These are phyloP conservation scores for Fraxinus ornus DNA, from an alignment of 305 asterid species.

Conservation along the genomic window DNA sequence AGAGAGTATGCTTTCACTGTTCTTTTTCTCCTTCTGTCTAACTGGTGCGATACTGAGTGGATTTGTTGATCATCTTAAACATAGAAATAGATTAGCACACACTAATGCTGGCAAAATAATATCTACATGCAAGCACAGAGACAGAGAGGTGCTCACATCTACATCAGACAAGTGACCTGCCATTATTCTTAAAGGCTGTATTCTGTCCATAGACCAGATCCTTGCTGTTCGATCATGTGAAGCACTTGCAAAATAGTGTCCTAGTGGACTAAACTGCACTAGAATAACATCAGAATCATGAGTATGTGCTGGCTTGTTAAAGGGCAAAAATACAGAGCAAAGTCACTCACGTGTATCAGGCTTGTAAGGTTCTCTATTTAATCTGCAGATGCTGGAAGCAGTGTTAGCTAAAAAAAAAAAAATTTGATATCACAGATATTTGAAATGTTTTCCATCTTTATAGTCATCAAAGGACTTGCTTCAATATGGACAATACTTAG, in stretches of 20 bases:
- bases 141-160: slow-evolving; percentile 60
- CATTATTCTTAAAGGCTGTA: slow-evolving; percentile 89
- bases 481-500: not conserved
- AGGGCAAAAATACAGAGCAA: not conserved
- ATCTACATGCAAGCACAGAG: not conserved
- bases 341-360: slow-evolving; percentile 1
- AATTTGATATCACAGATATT: not conserved
- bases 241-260: slow-evolving; percentile 97
- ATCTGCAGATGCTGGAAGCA: slow-evolving; percentile 8
- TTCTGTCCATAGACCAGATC: slow-evolving; percentile 92
- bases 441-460: not conserved
- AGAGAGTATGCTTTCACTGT: not conserved
- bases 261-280: slow-evolving; percentile 90
- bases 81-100: not conserved
- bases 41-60: not conserved
- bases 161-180: slow-evolving; percentile 98
- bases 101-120: not conserved
- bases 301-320: slow-evolving; percentile 1
- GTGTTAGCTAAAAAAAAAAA: not conserved
- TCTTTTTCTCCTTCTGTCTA: not conserved
- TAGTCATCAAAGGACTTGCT: not conserved
- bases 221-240: slow-evolving; percentile 96
- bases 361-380: not conserved
- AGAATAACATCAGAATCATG: slow-evolving; percentile 17
- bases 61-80: not conserved